Evolutionary conservation across 495 filamentous ascomycete species (phyloP).

Genomic region (Penicillium cosmopolitanum): DNA sequence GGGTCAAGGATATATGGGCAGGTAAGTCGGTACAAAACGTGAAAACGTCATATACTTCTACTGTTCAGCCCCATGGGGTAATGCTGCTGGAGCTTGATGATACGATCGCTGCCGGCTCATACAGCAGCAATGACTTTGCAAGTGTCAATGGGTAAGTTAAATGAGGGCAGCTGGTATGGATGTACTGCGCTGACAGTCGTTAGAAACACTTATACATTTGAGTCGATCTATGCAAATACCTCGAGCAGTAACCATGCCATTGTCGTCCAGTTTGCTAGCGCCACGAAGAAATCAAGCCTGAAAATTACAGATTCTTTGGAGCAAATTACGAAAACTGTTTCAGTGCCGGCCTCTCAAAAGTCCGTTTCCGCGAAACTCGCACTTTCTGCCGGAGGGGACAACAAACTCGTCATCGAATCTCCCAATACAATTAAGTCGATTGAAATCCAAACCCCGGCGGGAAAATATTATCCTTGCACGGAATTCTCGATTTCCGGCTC

Average conservation of each 20-base stretch:
- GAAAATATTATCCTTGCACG: neutral
- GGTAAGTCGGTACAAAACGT: conserved; percentile 30
- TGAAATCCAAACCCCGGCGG: neutral
- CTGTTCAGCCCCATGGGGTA: conserved; percentile 46
- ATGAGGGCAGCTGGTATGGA: neutral
- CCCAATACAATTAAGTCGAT: neutral
- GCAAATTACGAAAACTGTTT: neutral
- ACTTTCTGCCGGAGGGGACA: neutral
- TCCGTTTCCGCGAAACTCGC: neutral
- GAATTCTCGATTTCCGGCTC: neutral
- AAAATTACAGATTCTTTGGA: neutral
- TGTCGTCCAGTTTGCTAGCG: conserved; percentile 28
- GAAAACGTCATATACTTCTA: conserved; percentile 40
- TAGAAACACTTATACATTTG: conserved; percentile 31
- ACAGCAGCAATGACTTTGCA: conserved; percentile 26
- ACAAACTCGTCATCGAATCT: conserved; percentile 8
- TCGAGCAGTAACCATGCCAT: conserved; percentile 37
- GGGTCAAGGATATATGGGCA: conserved; percentile 49
- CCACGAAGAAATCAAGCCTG: neutral
- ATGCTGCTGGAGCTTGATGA: conserved; percentile 46
- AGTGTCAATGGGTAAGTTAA: conserved; percentile 27
- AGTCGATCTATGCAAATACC: conserved; percentile 40
- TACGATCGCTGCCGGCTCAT: conserved; percentile 32
- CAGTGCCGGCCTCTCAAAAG: neutral
- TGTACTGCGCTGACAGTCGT: neutral